Base-by-base conservation (phyloP, 2,329 filamentous ascomycete species). In the Curvularia sp. region DNA sequence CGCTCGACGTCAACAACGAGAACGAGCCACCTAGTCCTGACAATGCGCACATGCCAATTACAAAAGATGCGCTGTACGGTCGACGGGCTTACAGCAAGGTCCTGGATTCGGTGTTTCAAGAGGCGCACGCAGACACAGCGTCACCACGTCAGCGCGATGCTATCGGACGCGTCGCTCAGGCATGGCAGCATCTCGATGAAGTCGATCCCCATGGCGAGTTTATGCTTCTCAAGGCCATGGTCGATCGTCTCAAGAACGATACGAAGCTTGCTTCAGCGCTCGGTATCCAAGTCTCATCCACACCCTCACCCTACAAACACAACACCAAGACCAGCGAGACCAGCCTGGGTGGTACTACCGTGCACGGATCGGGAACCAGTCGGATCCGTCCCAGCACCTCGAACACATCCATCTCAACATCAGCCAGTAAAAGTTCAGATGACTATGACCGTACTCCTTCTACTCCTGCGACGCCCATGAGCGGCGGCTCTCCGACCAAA, bases 181-280 rank as follows among this genome's bases (percentile, higher is more conserved):
- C 94, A 0, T 96, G 95, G 82, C 89, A 89, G 4, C 85, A 88
- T 12, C 83, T 99, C 30, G 92, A 98, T 75, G 87, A 91, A 43
- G 83, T 94, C 28, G 94, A 99, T 70, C 94, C 94, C 0, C 94
- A 97, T 74, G 93, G 93, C 18, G 87, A 93, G 39, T 95, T 94
- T 69, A 88, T 96, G 65, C 83, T 99, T 15, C 83, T 99, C 71
- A 90, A 88, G 70, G 85, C 87, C 55, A 86, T 96, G 64, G 83
- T 96, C 60, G 84, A 91, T n/a, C 86, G 87, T 55, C 84, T 96
- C 46, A 85, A 89, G 42, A 82, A 84, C 47, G 90, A 94, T 69
- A 81, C 83, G 21, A 92, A 89, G 74, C 82, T 94, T 7, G 77
- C 80, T 5, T 75, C 77, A 30, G 77, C 79, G 0, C 74, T 83